These are phyloP conservation scores for Ogataea ramenticola DNA, from an alignment of 805 yeast genomes.

Conservation along the genomic window DNA sequence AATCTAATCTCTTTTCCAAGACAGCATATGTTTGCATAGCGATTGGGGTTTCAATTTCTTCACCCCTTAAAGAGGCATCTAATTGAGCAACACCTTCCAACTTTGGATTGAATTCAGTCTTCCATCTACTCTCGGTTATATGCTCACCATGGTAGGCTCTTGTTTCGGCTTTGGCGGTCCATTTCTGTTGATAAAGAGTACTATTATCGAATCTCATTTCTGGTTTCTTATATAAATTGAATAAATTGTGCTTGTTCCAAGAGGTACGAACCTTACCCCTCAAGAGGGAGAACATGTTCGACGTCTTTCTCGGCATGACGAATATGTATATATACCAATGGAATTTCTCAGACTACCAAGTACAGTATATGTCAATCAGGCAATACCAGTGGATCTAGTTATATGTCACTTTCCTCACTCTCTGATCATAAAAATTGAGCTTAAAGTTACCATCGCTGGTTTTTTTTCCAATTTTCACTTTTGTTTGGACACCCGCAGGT, in stretches of 20 bases:
- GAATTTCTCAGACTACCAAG: too few species aligned
- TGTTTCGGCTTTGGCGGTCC: constrained; percentile 85
- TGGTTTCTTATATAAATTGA: constrained; percentile 76
- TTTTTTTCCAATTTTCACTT: too few species aligned
- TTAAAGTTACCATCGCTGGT: too few species aligned
- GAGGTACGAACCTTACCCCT: constrained; percentile 66
- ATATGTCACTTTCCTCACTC: too few species aligned
- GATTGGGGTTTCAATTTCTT: constrained; percentile 62
- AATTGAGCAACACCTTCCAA: constrained; percentile 83
- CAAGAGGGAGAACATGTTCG: constrained; percentile 22
- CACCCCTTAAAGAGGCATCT: constrained; percentile 70
- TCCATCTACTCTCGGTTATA: constrained; percentile 78
- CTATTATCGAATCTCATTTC: constrained; percentile 45
- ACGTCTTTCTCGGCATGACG: constrained; percentile 23
- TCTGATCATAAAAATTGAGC: background rate
- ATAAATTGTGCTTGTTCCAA: constrained; percentile 85
- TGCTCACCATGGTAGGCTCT: constrained; percentile 96
- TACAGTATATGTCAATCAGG: too few species aligned
- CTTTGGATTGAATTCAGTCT: constrained; percentile 58
- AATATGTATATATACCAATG: background rate
- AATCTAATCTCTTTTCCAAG: constrained; percentile 81
- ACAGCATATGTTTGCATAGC: constrained; percentile 84
- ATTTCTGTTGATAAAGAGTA: constrained; percentile 86
- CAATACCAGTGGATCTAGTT: too few species aligned
- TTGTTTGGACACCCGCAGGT: too few species aligned